Conservation (phyloP, 1,284 basidiomycete species). For the Tilletia setariae region DNA sequence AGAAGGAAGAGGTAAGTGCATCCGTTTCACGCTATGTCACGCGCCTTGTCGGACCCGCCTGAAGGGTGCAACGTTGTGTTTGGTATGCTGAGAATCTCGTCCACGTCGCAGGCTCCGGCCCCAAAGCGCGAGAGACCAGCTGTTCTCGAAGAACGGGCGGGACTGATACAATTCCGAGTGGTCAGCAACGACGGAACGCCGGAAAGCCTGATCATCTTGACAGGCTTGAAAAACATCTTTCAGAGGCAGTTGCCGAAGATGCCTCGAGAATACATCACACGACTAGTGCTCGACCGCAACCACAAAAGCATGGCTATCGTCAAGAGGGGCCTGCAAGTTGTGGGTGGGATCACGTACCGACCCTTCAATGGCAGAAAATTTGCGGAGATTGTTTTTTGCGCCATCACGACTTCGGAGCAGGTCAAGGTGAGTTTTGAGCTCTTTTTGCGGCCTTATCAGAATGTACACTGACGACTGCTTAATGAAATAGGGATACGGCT, state of each 20-base stretch:
- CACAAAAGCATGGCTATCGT: conserved; percentile 91
- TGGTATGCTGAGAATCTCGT: neutral
- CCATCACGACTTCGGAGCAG: conserved; percentile 92
- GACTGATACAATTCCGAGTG: conserved; percentile 78
- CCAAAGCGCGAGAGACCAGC: conserved; percentile 61
- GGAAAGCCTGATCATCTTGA: conserved; percentile 71
- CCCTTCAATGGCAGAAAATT: conserved; percentile 93
- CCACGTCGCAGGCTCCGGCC: neutral
- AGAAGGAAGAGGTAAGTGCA: conserved; percentile 6
- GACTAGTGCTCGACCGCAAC: conserved; percentile 87
- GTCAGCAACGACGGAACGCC: conserved; percentile 80
- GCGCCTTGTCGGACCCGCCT: too few relatives aligned
- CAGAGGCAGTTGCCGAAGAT: conserved; percentile 98
- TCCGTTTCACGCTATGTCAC: too few relatives aligned
- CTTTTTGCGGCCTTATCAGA: neutral
- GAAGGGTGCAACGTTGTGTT: neutral
- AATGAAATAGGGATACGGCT: conserved; percentile 78
- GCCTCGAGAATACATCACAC: conserved; percentile 97
- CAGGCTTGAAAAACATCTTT: conserved; percentile 92
- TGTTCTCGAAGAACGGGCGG: conserved; percentile 74
- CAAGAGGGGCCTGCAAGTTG: conserved; percentile 90
- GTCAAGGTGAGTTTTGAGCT: conserved; percentile 69
- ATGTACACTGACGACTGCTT: too few relatives aligned
- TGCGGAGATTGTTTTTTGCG: conserved; percentile 98
- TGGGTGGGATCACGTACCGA: conserved; percentile 95